Conservation (phyloP, 768 basidiomycete species). For the Boletus eberwhitei region DNA sequence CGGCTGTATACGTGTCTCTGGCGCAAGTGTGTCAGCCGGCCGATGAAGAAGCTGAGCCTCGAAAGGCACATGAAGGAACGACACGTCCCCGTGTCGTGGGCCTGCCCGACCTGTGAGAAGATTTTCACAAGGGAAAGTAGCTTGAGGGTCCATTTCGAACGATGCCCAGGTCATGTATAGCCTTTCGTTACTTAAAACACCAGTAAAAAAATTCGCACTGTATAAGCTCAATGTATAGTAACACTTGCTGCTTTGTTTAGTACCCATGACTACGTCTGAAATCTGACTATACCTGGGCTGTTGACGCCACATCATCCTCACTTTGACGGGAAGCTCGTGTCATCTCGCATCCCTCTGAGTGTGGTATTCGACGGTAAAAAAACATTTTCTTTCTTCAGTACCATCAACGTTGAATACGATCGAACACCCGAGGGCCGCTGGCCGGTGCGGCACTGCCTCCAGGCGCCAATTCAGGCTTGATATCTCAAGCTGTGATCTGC, state of each 20-base stretch:
- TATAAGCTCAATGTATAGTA: too few relatives aligned
- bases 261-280: too few relatives aligned
- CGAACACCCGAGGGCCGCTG: background rate
- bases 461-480: background rate
- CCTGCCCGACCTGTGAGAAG: conserved; percentile 2
- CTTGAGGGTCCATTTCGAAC: background rate
- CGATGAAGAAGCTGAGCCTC: conserved; percentile 5
- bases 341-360: background rate
- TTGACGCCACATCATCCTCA: background rate
- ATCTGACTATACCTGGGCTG: background rate
- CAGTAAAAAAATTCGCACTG: too few relatives aligned
- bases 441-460: background rate
- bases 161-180: background rate
- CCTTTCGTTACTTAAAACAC: background rate
- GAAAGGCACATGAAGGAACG: conserved; percentile 1
- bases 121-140: conserved; percentile 1
- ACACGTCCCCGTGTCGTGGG: background rate
- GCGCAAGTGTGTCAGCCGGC: background rate
- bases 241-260: too few relatives aligned
- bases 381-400: background rate
- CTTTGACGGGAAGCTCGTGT: background rate
- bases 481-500: too few relatives aligned
- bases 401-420: background rate
- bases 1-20: background rate
- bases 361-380: background rate